These are phyloP conservation scores for Austropuccinia psidii DNA, from an alignment of 1,284 basidiomycete species.

Conservation along the genomic window DNA sequence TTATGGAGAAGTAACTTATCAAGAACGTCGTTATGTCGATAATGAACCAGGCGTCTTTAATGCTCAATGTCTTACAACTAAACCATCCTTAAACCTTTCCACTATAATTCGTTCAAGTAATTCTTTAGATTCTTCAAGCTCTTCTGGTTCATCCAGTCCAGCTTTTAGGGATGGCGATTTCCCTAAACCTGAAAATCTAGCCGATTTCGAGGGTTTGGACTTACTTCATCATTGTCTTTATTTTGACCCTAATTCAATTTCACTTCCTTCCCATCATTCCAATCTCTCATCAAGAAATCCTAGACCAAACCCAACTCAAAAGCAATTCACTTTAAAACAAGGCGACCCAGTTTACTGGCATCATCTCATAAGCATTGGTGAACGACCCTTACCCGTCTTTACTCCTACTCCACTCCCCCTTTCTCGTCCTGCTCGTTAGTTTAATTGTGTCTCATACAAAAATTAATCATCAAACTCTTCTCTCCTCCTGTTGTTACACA, in stretches of 20 bases:
- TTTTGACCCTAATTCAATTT: background rate
- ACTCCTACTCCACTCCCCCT: background rate
- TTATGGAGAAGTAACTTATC: slow-evolving; percentile 63
- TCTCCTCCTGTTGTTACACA: too few relatives aligned
- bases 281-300: background rate
- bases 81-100: too few relatives aligned
- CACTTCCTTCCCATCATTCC: background rate
- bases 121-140: background rate
- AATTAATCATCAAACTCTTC: too few relatives aligned
- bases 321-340: background rate
- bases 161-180: too few relatives aligned
- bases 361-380: slow-evolving; percentile 5
- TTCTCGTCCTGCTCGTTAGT: slow-evolving; percentile 11
- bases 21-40: slow-evolving; percentile 62
- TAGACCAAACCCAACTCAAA: background rate
- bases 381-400: background rate
- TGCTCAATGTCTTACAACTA: slow-evolving; percentile 46
- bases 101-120: too few relatives aligned
- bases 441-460: too few relatives aligned
- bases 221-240: background rate
- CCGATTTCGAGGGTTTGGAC: background rate
- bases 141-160: background rate
- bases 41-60: slow-evolving; percentile 63
- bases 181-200: background rate
- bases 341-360: slow-evolving; percentile 30